Evolutionary conservation across 2,329 filamentous ascomycete genomes (phyloP).

Genomic region (Lojkania enalia): DNA sequence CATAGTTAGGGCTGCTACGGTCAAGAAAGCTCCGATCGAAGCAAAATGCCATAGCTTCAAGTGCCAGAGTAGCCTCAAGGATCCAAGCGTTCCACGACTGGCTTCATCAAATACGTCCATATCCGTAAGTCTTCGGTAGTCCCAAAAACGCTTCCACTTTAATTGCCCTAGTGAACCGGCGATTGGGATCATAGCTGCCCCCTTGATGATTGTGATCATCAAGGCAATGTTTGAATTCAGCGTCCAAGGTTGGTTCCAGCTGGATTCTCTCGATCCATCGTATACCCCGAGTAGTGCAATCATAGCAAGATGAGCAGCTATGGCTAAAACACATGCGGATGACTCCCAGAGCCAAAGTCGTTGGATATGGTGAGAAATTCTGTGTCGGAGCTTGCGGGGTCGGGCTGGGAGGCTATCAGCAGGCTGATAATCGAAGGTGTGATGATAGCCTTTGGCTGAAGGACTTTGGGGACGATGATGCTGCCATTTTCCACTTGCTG

Average conservation of each 20-base stretch:
- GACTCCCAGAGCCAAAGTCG: slow-evolving; percentile 10
- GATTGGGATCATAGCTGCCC: slow-evolving; percentile 7
- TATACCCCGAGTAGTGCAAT: slow-evolving; percentile 7
- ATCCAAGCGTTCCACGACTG: slow-evolving; percentile 10
- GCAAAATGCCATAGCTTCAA: slow-evolving; percentile 12
- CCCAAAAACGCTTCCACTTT: slow-evolving; percentile 14
- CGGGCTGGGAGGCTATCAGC: neutral
- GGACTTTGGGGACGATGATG: neutral
- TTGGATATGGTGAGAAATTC: slow-evolving; percentile 6
- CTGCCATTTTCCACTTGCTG: neutral
- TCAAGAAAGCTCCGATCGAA: slow-evolving; percentile 11
- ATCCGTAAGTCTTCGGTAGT: slow-evolving; percentile 6
- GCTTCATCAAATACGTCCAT: slow-evolving; percentile 14
- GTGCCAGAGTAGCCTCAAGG: slow-evolving; percentile 5
- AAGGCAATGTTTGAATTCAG: slow-evolving; percentile 9
- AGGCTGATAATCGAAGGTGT: neutral
- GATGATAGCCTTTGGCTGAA: neutral
- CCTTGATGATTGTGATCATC: slow-evolving; percentile 13
- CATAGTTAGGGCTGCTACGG: slow-evolving; percentile 7
- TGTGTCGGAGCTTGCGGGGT: neutral
- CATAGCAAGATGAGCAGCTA: slow-evolving; percentile 4
- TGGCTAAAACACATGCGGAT: slow-evolving; percentile 5
- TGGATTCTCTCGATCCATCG: slow-evolving; percentile 7
- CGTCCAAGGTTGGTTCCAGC: slow-evolving; percentile 8
- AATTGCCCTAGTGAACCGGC: slow-evolving; percentile 10